Conservation (phyloP, 495 filamentous ascomycete species). For the Aspergillus coremiiformis region DNA sequence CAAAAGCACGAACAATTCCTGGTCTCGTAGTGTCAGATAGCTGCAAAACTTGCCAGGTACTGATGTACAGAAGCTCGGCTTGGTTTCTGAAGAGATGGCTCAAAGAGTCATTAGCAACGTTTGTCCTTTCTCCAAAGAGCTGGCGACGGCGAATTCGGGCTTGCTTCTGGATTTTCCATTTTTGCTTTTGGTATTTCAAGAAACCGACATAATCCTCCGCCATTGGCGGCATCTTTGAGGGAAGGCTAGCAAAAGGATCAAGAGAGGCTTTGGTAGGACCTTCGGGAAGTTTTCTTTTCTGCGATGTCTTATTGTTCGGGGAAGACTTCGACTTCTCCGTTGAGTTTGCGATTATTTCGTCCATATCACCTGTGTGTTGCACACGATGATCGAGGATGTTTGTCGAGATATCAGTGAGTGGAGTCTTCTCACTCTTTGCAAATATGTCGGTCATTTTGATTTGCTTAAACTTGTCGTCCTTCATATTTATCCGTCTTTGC, state of each 20-base stretch:
- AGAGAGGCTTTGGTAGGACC: conserved; percentile 50
- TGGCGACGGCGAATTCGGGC: conserved; percentile 81
- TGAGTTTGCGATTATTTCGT: conserved; percentile 69
- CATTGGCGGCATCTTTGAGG: conserved; percentile 76
- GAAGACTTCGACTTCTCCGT: conserved; percentile 63
- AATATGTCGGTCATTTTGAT: conserved; percentile 98
- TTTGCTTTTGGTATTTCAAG: conserved; percentile 92
- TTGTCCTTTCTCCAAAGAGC: conserved; percentile 80
- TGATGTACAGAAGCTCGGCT: conserved; percentile 79
- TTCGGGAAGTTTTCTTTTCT: conserved; percentile 82
- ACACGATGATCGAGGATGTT: conserved; percentile 57
- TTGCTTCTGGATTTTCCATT: conserved; percentile 97
- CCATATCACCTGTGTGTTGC: conserved; percentile 59
- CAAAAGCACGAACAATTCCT: conserved; percentile 80
- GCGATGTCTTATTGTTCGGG: conserved; percentile 53
- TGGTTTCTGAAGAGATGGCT: conserved; percentile 85
- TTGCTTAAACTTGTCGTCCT: conserved; percentile 96
- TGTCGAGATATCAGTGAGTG: conserved; percentile 62
- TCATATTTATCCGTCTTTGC: conserved; percentile 82
- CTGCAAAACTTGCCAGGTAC: conserved; percentile 92
- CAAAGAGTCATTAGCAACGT: conserved; percentile 61
- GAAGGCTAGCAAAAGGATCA: conserved; percentile 80
- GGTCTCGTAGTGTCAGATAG: conserved; percentile 70
- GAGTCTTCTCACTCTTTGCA: conserved; percentile 63
- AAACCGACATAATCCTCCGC: conserved; percentile 84